Conservation (phyloP, 768 basidiomycete species). For the Mycena pura region DNA sequence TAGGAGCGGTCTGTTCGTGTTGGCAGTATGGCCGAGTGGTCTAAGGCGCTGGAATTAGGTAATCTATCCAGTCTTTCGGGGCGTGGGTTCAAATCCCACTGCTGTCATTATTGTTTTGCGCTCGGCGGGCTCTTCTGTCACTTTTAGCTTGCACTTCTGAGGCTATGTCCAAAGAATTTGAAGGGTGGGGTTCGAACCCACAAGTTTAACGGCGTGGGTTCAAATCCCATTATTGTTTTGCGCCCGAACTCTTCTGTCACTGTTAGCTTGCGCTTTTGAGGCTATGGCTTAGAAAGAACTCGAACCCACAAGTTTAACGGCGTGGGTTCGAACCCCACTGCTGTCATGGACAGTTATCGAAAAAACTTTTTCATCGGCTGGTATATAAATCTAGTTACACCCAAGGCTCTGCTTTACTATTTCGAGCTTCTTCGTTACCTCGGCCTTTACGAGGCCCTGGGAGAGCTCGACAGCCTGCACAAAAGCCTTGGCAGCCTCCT, state of each 20-base stretch:
- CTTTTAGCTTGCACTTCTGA: no score
- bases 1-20: no score
- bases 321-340: neutral
- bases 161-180: no score
- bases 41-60: conserved; percentile 66
- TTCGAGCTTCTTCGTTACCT: conserved; percentile 29
- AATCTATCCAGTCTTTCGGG: conserved; percentile 17
- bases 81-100: conserved; percentile 29
- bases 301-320: no score
- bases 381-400: conserved; percentile 41
- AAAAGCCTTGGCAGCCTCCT: conserved; percentile 23
- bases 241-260: no score
- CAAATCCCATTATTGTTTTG: neutral
- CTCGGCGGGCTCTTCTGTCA: no score
- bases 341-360: neutral
- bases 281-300: no score
- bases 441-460: conserved; percentile 33
- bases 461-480: conserved; percentile 22
- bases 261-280: no score
- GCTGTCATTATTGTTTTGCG: conserved; percentile 8
- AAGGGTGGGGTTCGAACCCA: no score
- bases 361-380: neutral
- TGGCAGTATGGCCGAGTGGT: conserved; percentile 67
- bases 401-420: conserved; percentile 41
- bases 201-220: neutral